These are phyloP conservation scores for Botryotinia narcissicola DNA, from an alignment of 2,329 filamentous ascomycete species.

Conservation along the genomic window DNA sequence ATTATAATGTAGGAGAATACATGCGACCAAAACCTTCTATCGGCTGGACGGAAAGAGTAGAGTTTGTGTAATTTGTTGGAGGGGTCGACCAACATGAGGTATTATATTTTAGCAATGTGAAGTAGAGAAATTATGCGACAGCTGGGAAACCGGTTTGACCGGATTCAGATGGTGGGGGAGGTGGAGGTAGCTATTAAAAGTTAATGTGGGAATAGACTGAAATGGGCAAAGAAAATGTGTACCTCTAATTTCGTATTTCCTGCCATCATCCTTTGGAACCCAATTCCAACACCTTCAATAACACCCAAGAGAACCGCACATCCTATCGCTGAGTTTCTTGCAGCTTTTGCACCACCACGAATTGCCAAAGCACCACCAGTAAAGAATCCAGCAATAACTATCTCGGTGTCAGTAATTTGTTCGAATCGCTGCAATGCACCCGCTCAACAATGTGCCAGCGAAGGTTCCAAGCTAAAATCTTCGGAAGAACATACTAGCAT, in stretches of 20 bases:
- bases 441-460: not conserved
- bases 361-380: constrained; percentile 90
- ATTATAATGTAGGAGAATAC: constrained; percentile 27
- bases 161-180: constrained; percentile 36
- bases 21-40: constrained; percentile 10
- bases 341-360: constrained; percentile 86
- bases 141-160: constrained; percentile 36
- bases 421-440: not conserved
- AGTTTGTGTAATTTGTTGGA: constrained; percentile 31
- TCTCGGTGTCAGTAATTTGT: constrained; percentile 22
- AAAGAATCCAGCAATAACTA: constrained; percentile 90
- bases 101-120: not conserved
- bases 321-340: constrained; percentile 92
- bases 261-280: constrained; percentile 91
- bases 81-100: constrained; percentile 23
- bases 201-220: constrained; percentile 19
- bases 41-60: constrained; percentile 36
- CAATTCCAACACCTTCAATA: constrained; percentile 96
- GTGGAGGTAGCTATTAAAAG: constrained; percentile 31
- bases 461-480: not conserved
- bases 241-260: constrained; percentile 83
- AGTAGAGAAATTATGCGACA: constrained; percentile 29
- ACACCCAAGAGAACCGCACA: constrained; percentile 92
- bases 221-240: constrained; percentile 28
- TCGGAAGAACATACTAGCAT: constrained; percentile 61